Percentiles rank a stretch among this genome's conserved stretches.
phyloP scores from a whole-genome alignment of 371 early-diverging fungal species.

The Chytridiales sp. region DNA sequence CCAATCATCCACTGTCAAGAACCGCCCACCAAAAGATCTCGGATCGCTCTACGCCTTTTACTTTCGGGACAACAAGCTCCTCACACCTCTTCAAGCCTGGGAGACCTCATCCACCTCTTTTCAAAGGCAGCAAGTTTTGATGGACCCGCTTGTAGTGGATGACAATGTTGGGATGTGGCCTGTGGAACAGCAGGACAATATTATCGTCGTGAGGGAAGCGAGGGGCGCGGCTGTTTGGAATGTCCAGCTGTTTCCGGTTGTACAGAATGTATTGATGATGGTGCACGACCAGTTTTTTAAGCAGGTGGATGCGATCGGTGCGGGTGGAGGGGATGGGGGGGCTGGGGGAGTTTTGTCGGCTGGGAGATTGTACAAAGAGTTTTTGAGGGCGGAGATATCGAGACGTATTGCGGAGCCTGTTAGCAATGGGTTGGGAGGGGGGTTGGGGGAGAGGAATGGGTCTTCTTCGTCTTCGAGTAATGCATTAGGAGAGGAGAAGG shows the following conservation, averaged over 20 bases:
- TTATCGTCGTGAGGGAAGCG: constrained; percentile 65
- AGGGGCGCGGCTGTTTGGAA: constrained; percentile 61
- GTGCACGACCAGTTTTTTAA: constrained; percentile 69
- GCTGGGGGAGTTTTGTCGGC: constrained; percentile 40
- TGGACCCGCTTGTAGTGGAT: constrained; percentile 68
- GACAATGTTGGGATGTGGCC: constrained; percentile 80
- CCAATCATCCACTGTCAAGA: constrained; percentile 38
- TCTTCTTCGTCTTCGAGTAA: no score
- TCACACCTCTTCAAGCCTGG: no score
- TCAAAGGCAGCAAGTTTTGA: constrained; percentile 10
- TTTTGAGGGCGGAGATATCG: constrained; percentile 57
- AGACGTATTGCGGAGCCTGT: constrained; percentile 53
- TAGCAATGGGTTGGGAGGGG: no score
- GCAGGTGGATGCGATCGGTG: constrained; percentile 45
- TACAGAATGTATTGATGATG: constrained; percentile 56
- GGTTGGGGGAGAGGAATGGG: no score
- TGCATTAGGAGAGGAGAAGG: no score
- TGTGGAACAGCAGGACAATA: constrained; percentile 71
- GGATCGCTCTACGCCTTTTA: constrained; percentile 67
- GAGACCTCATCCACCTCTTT: no score
- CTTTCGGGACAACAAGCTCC: no score
- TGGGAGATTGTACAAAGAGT: constrained; percentile 60
- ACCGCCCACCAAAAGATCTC: constrained; percentile 72
- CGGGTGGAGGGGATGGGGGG: not conserved
- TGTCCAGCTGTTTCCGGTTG: constrained; percentile 67